phyloP scores from a whole-genome alignment of 1,139 yeast species.

The Sugiyamaella paludigena region DNA sequence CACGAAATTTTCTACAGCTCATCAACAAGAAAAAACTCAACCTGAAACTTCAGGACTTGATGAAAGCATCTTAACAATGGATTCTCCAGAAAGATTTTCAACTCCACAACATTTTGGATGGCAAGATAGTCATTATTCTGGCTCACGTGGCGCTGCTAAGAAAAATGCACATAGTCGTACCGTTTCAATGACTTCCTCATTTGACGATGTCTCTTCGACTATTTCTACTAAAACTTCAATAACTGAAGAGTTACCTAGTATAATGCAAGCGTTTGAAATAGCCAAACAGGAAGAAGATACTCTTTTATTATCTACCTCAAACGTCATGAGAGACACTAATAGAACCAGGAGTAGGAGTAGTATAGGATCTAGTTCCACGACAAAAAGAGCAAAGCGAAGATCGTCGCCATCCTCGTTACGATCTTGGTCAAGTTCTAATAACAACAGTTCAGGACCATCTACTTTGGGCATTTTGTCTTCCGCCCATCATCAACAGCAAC shows the following conservation, averaged over 20 bases:
- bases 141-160: not conserved
- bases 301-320: not conserved
- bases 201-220: constrained; percentile 14
- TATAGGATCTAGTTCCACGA: not conserved
- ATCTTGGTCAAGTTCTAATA: not conserved
- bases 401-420: constrained; percentile 8
- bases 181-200: constrained; percentile 21
- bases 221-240: constrained; percentile 25
- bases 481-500: constrained; percentile 2
- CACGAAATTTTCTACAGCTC: constrained; percentile 27
- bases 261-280: constrained; percentile 32
- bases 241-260: constrained; percentile 31
- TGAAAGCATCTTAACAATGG: constrained; percentile 1
- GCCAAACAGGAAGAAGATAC: constrained; percentile 25
- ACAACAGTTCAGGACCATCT: not conserved
- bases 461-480: not conserved
- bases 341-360: constrained; percentile 9
- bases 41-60: constrained; percentile 2
- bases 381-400: constrained; percentile 2
- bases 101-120: constrained; percentile 8
- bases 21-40: constrained; percentile 3
- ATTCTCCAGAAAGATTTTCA: constrained; percentile 7
- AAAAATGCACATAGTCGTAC: constrained; percentile 6
- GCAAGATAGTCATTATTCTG: constrained; percentile 11
- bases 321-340: not conserved